phyloP scores from a whole-genome alignment of 148 eudicot species.

The Dianthus caryophyllus region DNA sequence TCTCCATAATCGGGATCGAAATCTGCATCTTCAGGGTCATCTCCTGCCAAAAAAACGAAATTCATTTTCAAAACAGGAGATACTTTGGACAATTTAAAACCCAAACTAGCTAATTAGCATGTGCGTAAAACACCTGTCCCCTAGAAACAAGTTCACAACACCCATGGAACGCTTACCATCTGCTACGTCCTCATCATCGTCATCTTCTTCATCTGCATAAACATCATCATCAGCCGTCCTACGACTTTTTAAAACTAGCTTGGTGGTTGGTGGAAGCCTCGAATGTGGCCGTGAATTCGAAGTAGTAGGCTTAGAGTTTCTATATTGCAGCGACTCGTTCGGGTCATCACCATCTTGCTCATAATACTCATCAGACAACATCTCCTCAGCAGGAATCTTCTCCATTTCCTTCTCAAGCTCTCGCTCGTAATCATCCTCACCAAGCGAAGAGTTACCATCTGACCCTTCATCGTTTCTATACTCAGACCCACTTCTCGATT shows the following conservation, averaged over 20 bases:
- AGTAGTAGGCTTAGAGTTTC: slow-evolving; percentile 29
- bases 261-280: slow-evolving; percentile 30
- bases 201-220: slow-evolving; percentile 42
- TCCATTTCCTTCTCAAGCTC: slow-evolving; percentile 41
- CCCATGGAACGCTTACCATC: slow-evolving; percentile 30
- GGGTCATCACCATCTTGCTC: slow-evolving; percentile 92
- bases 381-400: slow-evolving; percentile 72
- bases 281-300: slow-evolving; percentile 39
- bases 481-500: slow-evolving; percentile 73
- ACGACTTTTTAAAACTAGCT: slow-evolving; percentile 34
- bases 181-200: slow-evolving; percentile 46
- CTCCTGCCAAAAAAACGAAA: slow-evolving; percentile 49
- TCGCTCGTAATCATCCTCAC: slow-evolving; percentile 45
- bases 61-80: neutral
- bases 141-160: neutral
- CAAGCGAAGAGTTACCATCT: slow-evolving; percentile 54
- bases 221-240: slow-evolving; percentile 37
- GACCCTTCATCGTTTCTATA: slow-evolving; percentile 60
- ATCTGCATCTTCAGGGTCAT: slow-evolving; percentile 94
- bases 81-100: neutral
- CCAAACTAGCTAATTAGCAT: neutral
- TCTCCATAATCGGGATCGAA: slow-evolving; percentile 76
- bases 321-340: slow-evolving; percentile 52
- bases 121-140: neutral
- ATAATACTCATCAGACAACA: slow-evolving; percentile 96